A percentile compares a stretch with the other conserved stretches of the same genome.
phyloP scores from a whole-genome alignment of 768 basidiomycete species.

The Dentipellis sp. region DNA sequence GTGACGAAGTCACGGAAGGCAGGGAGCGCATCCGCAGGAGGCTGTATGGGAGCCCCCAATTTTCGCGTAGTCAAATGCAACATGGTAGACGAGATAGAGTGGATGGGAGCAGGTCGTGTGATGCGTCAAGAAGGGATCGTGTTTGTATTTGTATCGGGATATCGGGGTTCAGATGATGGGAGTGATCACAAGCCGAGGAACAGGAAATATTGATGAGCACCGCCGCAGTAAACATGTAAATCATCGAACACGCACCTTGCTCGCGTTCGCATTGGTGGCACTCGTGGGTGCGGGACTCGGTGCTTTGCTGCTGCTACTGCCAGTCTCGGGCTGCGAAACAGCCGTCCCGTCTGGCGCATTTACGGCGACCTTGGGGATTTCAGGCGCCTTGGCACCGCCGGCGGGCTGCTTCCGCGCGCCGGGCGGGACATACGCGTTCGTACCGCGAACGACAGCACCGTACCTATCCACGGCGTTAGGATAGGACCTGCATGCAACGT shows the following conservation, averaged over 20 bases:
- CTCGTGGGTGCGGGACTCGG: constrained; percentile 54
- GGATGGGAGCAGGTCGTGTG: background rate
- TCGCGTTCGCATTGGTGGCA: constrained; percentile 35
- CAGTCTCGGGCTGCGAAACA: constrained; percentile 30
- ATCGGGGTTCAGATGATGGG: background rate
- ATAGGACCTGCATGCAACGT: constrained; percentile 9
- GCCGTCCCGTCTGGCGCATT: constrained; percentile 70
- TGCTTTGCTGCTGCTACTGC: constrained; percentile 26
- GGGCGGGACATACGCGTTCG: constrained; percentile 91
- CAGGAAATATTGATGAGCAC: background rate
- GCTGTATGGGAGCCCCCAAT: constrained; percentile 25
- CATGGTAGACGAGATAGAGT: background rate
- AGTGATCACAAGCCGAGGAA: background rate
- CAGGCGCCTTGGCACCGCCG: constrained; percentile 24
- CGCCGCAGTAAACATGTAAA: background rate
- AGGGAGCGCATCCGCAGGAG: constrained; percentile 65
- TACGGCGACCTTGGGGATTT: constrained; percentile 65
- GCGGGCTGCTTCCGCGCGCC: constrained; percentile 58
- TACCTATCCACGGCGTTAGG: constrained; percentile 47
- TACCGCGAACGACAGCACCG: constrained; percentile 81
- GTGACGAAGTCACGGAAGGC: constrained; percentile 92
- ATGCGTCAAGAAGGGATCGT: background rate
- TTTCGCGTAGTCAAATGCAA: background rate
- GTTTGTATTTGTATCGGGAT: too few species aligned
- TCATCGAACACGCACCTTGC: too few species aligned